Conservation (phyloP, 2,329 filamentous ascomycete genomes). For the Xylariaceae sp. region DNA sequence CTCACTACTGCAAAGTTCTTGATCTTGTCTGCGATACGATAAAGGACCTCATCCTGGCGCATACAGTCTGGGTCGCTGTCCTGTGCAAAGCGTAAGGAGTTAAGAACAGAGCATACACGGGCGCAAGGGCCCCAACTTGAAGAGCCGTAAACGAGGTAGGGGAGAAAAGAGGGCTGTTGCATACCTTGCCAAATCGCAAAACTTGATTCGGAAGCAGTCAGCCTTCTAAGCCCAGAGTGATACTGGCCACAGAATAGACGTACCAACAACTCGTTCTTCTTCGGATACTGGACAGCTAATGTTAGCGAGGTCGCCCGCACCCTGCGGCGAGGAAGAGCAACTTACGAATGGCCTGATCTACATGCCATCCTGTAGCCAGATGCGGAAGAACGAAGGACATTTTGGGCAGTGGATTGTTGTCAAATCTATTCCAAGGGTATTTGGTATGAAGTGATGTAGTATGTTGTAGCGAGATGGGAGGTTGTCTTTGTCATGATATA, state of each 20-base stretch:
- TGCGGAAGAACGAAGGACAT: constrained; percentile 89
- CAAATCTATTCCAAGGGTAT: not conserved
- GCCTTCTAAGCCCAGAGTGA: not conserved
- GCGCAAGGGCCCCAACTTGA: not conserved
- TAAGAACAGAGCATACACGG: constrained; percentile 58
- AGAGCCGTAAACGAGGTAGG: not conserved
- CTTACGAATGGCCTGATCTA: constrained; percentile 81
- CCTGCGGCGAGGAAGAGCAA: not conserved
- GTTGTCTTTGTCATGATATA: not conserved
- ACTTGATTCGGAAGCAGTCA: constrained; percentile 4
- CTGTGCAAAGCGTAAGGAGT: constrained; percentile 67
- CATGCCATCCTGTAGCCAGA: constrained; percentile 90
- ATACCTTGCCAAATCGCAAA: constrained; percentile 18
- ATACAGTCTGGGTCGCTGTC: constrained; percentile 75
- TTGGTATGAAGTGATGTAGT: not conserved
- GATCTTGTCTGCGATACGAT: constrained; percentile 86
- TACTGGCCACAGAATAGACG: not conserved
- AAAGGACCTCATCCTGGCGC: constrained; percentile 85
- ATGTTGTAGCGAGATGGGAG: not conserved
- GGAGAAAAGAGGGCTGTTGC: not conserved
- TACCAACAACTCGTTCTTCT: constrained; percentile 76
- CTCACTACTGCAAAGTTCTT: constrained; percentile 75
- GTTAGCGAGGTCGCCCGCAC: constrained; percentile 3
- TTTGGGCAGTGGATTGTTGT: not conserved
- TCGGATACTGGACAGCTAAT: constrained; percentile 48